Evolutionary conservation across 2,329 filamentous ascomycete species (phyloP).

Genomic region (Lachnum nothofagi): DNA sequence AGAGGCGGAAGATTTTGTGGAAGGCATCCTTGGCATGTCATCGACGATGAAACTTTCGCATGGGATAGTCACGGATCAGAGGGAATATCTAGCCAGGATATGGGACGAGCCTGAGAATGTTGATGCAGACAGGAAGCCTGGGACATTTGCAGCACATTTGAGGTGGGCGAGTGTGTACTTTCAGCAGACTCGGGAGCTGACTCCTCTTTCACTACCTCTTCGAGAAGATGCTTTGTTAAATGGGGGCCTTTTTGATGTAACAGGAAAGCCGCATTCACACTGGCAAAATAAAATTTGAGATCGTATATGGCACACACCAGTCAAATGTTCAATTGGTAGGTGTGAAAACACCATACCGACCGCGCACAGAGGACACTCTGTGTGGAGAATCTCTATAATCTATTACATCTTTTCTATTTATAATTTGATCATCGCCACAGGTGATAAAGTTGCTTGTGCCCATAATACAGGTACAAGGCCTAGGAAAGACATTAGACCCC

Average conservation of each 20-base stretch:
- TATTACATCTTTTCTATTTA: not conserved
- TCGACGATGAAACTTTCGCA: conserved; percentile 3
- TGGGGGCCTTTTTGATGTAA: not conserved
- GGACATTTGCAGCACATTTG: conserved; percentile 1
- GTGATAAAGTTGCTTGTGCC: not conserved
- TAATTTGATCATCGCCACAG: too few species aligned
- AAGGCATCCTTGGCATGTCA: not conserved
- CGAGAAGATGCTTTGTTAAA: not conserved
- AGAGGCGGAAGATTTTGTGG: conserved; percentile 1
- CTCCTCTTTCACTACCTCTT: not conserved
- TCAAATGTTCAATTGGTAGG: too few species aligned
- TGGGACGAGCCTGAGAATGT: conserved; percentile 4
- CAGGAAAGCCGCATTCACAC: not conserved
- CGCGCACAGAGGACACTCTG: too few species aligned
- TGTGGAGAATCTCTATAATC: too few species aligned
- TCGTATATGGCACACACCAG: not conserved
- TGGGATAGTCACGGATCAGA: not conserved
- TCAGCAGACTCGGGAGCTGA: not conserved
- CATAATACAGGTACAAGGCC: not conserved
- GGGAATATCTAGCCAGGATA: not conserved
- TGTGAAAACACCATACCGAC: too few species aligned
- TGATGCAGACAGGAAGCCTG: conserved; percentile 3
- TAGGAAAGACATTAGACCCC: not conserved
- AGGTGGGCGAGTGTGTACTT: conserved; percentile 2
- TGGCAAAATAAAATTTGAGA: not conserved